phyloP scores from a whole-genome alignment of 257 asterid genomes.

The Capsicum baccatum region DNA sequence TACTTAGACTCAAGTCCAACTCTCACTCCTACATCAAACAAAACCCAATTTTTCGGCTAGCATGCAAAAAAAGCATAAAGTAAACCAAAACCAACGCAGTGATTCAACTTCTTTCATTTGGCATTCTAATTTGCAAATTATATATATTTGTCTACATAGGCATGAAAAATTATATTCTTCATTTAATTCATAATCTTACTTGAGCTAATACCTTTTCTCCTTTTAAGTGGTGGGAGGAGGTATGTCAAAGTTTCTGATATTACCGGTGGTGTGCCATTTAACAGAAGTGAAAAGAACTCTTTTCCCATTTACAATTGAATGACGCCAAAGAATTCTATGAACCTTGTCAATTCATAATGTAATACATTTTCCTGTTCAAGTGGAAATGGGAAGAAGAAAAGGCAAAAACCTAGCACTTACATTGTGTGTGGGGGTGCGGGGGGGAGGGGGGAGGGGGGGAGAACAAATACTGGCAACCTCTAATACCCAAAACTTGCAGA shows the following conservation, averaged over 20 bases:
- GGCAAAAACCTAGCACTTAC: background rate
- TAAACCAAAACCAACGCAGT: background rate
- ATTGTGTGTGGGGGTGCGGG: too few species aligned
- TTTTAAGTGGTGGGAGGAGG: background rate
- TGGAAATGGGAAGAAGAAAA: background rate
- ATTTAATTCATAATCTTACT: slow-evolving; percentile 13
- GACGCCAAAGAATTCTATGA: background rate
- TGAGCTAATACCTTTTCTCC: slow-evolving; percentile 2
- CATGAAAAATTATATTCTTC: background rate
- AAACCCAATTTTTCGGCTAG: background rate
- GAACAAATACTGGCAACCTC: background rate
- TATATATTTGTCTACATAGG: slow-evolving; percentile 3
- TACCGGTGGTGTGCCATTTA: background rate
- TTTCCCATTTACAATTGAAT: background rate
- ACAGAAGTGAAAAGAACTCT: background rate
- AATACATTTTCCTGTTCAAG: slow-evolving; percentile 8
- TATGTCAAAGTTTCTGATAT: background rate
- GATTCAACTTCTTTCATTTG: background rate
- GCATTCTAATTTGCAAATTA: slow-evolving; percentile 6
- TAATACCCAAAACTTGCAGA: slow-evolving; percentile 23
- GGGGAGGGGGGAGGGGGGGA: background rate
- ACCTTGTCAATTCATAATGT: background rate
- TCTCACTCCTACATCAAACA: background rate
- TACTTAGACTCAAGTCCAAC: slow-evolving; percentile 9
- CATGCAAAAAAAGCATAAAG: background rate